Evolutionary conservation across 2,329 filamentous ascomycete species (phyloP).

Genomic region (Coniella vitis): DNA sequence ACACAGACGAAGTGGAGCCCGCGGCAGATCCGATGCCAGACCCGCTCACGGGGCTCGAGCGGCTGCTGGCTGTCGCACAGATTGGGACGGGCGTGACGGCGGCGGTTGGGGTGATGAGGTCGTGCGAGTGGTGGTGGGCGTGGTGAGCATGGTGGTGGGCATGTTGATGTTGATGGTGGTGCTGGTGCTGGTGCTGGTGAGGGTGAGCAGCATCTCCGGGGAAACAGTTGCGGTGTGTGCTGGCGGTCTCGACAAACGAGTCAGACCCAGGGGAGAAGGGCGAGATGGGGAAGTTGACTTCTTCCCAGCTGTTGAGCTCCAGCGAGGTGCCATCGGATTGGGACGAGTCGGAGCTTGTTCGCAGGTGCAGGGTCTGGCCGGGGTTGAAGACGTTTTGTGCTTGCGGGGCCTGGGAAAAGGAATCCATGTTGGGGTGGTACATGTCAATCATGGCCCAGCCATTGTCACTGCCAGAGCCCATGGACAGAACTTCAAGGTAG

Average conservation of each 20-base stretch:
- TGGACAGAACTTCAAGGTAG: constrained; percentile 78
- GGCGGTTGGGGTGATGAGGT: constrained; percentile 60
- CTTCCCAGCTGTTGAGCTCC: constrained; percentile 74
- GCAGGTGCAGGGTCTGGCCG: constrained; percentile 79
- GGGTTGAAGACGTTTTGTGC: constrained; percentile 78
- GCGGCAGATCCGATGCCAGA: constrained; percentile 54
- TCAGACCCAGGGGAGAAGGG: constrained; percentile 82
- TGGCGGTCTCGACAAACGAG: constrained; percentile 55
- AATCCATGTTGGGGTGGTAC: constrained; percentile 65
- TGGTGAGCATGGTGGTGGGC: constrained; percentile 42
- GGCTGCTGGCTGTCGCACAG: constrained; percentile 53
- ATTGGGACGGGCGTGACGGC: constrained; percentile 63
- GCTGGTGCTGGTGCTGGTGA: constrained; percentile 36
- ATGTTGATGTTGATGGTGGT: constrained; percentile 45
- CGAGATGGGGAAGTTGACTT: constrained; percentile 66
- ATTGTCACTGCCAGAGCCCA: constrained; percentile 75
- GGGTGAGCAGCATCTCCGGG: constrained; percentile 47
- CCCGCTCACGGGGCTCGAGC: constrained; percentile 54
- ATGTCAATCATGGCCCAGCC: constrained; percentile 80
- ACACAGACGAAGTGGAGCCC: constrained; percentile 47
- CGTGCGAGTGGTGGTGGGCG: constrained; percentile 32
- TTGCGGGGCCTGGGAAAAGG: constrained; percentile 49
- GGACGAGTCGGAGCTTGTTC: constrained; percentile 80
- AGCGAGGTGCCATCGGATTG: constrained; percentile 61
- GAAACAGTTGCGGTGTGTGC: constrained; percentile 55